Percentiles rank a stretch among this genome's conserved stretches.
These are phyloP conservation scores for Aspergillus niger DNA, from an alignment of 2,329 filamentous ascomycete genomes.

Conservation along the genomic window DNA sequence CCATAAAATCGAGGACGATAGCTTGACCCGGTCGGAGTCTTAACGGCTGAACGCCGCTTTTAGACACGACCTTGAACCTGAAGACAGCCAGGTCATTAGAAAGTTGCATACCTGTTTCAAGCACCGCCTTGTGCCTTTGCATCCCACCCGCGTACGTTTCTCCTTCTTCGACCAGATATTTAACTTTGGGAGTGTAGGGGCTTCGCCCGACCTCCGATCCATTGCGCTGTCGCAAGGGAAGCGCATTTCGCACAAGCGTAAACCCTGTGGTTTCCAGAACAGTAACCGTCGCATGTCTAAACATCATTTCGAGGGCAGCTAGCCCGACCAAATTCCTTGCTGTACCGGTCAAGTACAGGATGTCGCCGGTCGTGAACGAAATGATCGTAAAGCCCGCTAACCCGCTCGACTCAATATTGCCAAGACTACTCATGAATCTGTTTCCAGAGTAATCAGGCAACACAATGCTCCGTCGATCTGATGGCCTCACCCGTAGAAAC, in stretches of 20 bases:
- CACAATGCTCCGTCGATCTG: not conserved
- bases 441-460: slow-evolving; percentile 10
- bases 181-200: slow-evolving; percentile 3
- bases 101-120: not conserved
- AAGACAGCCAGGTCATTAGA: not conserved
- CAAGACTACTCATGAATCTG: slow-evolving; percentile 11
- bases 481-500: not conserved
- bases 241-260: not conserved
- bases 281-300: not conserved
- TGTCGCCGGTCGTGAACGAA: slow-evolving; percentile 25
- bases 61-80: not conserved
- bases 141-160: not conserved
- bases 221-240: not conserved
- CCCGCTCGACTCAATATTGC: slow-evolving; percentile 23
- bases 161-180: not conserved
- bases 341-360: slow-evolving; percentile 26
- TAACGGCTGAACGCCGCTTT: not conserved
- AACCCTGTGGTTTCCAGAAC: not conserved
- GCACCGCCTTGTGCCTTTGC: not conserved
- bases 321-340: slow-evolving; percentile 17
- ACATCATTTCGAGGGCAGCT: not conserved
- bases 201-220: not conserved
- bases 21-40: not conserved
- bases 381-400: slow-evolving; percentile 25
- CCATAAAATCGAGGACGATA: slow-evolving; percentile 8